Percentiles rank a stretch among this genome's conserved stretches.
Evolutionary conservation across 306 rosid species (phyloP).

Genomic region (Cucurbita moschata): DNA sequence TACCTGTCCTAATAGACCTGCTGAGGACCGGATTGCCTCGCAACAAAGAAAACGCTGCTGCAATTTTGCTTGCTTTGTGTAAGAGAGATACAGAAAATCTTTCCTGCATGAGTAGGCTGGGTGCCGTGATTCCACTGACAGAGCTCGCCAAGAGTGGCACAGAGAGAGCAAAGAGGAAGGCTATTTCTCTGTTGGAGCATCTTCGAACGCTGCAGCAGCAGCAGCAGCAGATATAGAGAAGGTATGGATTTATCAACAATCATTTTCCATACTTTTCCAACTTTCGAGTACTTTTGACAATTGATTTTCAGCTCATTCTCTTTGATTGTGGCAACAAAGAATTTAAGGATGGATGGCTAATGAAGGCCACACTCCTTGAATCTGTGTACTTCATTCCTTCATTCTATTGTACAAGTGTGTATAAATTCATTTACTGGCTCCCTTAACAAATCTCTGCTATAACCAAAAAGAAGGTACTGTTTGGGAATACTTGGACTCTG

Average conservation of each 20-base stretch:
- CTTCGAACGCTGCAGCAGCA: constrained; percentile 50
- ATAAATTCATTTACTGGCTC: constrained; percentile 16
- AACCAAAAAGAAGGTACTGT: background rate
- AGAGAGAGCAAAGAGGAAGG: constrained; percentile 87
- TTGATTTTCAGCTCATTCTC: background rate
- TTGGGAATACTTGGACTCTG: background rate
- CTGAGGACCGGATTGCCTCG: constrained; percentile 74
- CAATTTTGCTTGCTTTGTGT: constrained; percentile 78
- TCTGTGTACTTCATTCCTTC: constrained; percentile 31
- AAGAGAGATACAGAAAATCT: constrained; percentile 70
- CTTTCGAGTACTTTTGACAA: constrained; percentile 9
- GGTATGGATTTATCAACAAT: background rate
- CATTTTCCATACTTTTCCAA: background rate
- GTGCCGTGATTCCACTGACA: constrained; percentile 66
- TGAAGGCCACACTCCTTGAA: constrained; percentile 35
- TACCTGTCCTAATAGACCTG: constrained; percentile 83
- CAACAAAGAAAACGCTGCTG: constrained; percentile 75
- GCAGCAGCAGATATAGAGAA: constrained; percentile 32
- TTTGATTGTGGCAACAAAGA: background rate
- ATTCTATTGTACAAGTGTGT: constrained; percentile 27
- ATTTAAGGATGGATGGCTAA: constrained; percentile 25
- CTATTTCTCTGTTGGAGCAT: constrained; percentile 76
- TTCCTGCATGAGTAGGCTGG: constrained; percentile 72
- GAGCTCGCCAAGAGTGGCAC: constrained; percentile 73
- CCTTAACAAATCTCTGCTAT: background rate